Evolutionary conservation across 176 grass and related monocot species (phyloP).

Genomic region (Poa annua): DNA sequence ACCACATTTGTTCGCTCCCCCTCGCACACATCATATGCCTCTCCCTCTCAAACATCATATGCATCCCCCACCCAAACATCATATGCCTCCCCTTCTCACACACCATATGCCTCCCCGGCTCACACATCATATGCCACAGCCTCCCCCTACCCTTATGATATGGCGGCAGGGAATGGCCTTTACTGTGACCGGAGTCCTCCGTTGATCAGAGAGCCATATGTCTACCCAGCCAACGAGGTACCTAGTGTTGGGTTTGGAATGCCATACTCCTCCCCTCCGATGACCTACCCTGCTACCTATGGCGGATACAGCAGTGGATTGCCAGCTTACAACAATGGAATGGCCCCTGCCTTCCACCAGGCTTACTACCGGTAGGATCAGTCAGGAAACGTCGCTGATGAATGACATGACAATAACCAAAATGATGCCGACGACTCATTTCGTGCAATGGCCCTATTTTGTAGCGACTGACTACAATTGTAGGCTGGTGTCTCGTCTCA

Average conservation of each 20-base stretch:
- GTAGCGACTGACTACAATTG: conserved; percentile 81
- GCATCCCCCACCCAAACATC: conserved; percentile 35
- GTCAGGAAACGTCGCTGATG: conserved; percentile 51
- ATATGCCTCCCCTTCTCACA: conserved; percentile 34
- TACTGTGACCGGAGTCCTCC: conserved; percentile 77
- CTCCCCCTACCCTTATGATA: conserved; percentile 67
- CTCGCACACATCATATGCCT: conserved; percentile 47
- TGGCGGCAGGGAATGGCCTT: conserved; percentile 45
- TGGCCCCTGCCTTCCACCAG: conserved; percentile 71
- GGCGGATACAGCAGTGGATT: conserved; percentile 59
- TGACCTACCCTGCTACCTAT: conserved; percentile 67
- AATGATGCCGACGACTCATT: conserved; percentile 52
- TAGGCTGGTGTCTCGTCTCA: conserved; percentile 57
- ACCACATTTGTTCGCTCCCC: conserved; percentile 59
- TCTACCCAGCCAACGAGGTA: conserved; percentile 69
- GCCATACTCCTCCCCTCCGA: conserved; percentile 68
- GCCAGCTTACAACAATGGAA: conserved; percentile 60
- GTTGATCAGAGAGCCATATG: conserved; percentile 68
- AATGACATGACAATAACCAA: conserved; percentile 71
- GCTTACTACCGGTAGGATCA: conserved; percentile 79
- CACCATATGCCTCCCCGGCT: conserved; percentile 47
- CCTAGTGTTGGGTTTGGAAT: conserved; percentile 52
- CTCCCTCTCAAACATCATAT: conserved; percentile 46
- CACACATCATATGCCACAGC: conserved; percentile 50
- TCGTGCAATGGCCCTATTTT: conserved; percentile 68